Percentiles rank a stretch among this genome's conserved stretches.
phyloP scores from a whole-genome alignment of 2,329 filamentous ascomycete species.

The Neophaeococcomyces aloes region DNA sequence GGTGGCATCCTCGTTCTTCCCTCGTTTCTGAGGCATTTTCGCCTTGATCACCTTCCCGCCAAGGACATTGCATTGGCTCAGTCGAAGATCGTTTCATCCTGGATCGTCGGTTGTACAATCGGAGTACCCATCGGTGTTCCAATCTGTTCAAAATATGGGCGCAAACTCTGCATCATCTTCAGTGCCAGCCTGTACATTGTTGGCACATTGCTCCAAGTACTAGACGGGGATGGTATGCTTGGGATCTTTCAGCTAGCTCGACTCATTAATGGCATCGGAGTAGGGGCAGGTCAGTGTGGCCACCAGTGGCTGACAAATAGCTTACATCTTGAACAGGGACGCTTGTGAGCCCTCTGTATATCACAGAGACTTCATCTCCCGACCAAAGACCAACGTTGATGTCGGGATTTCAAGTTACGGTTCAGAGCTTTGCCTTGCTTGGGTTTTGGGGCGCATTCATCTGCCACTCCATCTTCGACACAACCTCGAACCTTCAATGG shows the following conservation, averaged over 20 bases:
- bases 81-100: slow-evolving; percentile 11
- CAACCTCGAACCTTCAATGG: slow-evolving; percentile 33
- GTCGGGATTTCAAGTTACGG: slow-evolving; percentile 14
- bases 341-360: slow-evolving; percentile 13
- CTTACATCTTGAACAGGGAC: too few relatives aligned
- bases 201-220: slow-evolving; percentile 9
- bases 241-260: slow-evolving; percentile 11
- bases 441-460: slow-evolving; percentile 16
- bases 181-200: slow-evolving; percentile 12
- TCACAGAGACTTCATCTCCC: slow-evolving; percentile 12
- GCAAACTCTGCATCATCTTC: slow-evolving; percentile 11
- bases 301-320: too few relatives aligned
- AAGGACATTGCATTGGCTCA: slow-evolving; percentile 10
- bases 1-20: slow-evolving; percentile 21
- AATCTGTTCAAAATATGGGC: slow-evolving; percentile 8
- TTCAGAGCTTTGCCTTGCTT: slow-evolving; percentile 11
- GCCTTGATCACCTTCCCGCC: slow-evolving; percentile 14
- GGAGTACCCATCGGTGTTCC: slow-evolving; percentile 11
- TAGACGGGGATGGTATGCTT: slow-evolving; percentile 2
- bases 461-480: slow-evolving; percentile 8
- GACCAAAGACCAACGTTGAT: slow-evolving; percentile 9
- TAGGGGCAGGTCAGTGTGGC: slow-evolving; percentile 13
- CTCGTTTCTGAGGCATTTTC: slow-evolving; percentile 20
- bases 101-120: slow-evolving; percentile 12
- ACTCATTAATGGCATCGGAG: slow-evolving; percentile 13